Evolutionary conservation across 2,329 filamentous ascomycete species (phyloP).

Genomic region (Clarireedia monteithiana): DNA sequence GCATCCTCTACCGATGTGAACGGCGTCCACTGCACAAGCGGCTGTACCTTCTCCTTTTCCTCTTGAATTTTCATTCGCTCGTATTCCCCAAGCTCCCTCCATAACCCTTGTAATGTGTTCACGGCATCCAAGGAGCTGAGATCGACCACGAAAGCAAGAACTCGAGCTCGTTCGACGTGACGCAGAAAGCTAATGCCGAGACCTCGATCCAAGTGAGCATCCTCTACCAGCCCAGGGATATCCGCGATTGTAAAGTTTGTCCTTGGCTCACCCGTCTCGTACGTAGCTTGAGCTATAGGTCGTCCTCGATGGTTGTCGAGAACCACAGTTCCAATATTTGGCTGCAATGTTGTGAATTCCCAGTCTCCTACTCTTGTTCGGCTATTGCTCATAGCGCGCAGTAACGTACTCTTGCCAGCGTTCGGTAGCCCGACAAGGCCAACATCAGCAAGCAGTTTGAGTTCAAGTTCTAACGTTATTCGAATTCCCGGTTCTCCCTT

Average conservation of each 20-base stretch:
- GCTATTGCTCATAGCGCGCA: conserved; percentile 81
- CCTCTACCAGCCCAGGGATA: conserved; percentile 88
- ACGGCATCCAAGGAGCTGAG: conserved; percentile 74
- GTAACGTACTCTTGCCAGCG: conserved; percentile 88
- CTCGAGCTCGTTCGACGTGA: conserved; percentile 87
- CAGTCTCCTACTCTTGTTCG: conserved; percentile 85
- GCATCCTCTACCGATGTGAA: conserved; percentile 36
- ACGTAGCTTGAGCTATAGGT: conserved; percentile 41
- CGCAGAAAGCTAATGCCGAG: conserved; percentile 86
- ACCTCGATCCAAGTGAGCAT: conserved; percentile 85
- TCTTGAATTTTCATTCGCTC: conserved; percentile 60
- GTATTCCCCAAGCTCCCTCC: conserved; percentile 86
- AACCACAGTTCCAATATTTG: conserved; percentile 92
- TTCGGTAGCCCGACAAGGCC: conserved; percentile 93
- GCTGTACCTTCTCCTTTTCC: conserved; percentile 60
- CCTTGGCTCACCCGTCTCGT: conserved; percentile 46
- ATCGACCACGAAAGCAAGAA: conserved; percentile 91
- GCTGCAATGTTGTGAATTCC: conserved; percentile 93
- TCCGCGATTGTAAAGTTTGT: conserved; percentile 90
- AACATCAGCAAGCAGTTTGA: conserved; percentile 92
- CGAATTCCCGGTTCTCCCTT: conserved; percentile 73
- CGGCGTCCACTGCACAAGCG: conserved; percentile 51
- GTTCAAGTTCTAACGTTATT: conserved; percentile 76
- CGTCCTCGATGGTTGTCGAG: conserved; percentile 80
- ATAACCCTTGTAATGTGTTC: conserved; percentile 68